Conservation (phyloP, 179 eudicot genomes). For the Beta lomatogona region DNA sequence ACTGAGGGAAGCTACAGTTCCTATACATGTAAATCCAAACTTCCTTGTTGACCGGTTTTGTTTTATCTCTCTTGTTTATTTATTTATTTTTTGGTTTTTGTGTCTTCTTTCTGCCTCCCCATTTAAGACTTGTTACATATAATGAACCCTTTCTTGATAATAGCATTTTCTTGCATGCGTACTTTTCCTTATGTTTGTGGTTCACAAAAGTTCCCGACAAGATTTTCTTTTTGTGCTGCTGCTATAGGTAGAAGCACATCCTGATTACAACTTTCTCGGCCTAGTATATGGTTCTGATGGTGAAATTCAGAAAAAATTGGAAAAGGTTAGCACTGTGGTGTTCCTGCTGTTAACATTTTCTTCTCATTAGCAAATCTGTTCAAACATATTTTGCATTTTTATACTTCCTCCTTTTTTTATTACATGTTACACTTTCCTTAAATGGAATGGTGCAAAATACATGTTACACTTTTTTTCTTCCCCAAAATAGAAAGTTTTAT, state of each 20-base stretch:
- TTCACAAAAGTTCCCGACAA: conserved; percentile 8
- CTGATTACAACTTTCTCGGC: conserved; percentile 73
- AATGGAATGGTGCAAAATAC: too few species aligned
- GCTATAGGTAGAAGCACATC: conserved; percentile 70
- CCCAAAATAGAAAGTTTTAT: too few species aligned
- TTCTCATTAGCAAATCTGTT: background rate
- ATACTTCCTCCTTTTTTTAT: too few species aligned
- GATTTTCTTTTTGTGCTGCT: conserved; percentile 1
- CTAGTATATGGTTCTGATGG: conserved; percentile 68
- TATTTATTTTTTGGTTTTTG: background rate
- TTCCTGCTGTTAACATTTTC: background rate
- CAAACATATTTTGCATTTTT: conserved; percentile 9
- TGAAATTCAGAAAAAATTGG: conserved; percentile 80
- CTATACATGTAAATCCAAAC: conserved; percentile 68
- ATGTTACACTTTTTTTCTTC: too few species aligned
- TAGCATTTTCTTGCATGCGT: conserved; percentile 4
- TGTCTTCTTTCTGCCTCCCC: background rate
- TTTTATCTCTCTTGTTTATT: background rate
- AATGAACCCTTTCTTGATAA: background rate
- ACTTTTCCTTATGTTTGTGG: background rate
- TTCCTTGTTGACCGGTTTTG: conserved; percentile 14
- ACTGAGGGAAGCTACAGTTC: conserved; percentile 77
- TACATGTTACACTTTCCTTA: too few species aligned
- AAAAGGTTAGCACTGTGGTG: conserved; percentile 59
- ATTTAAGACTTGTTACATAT: background rate